Evolutionary conservation across 441 rosid genomes (phyloP).

Genomic region (Euphorbia corollata): DNA sequence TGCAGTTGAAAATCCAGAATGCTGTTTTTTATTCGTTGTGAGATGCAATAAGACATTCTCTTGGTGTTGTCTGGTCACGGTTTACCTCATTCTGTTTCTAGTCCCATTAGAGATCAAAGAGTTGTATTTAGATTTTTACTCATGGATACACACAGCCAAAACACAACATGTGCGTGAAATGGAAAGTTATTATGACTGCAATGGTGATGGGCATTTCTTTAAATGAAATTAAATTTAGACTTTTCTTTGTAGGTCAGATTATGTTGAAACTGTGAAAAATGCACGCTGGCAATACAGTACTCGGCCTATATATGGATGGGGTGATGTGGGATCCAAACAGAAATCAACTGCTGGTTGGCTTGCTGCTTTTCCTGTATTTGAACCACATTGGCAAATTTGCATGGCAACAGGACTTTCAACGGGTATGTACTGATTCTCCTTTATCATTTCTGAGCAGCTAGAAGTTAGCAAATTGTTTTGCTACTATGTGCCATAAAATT

Average conservation of each 20-base stretch:
- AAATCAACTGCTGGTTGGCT: constrained; percentile 97
- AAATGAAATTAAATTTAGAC: not conserved
- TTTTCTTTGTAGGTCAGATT: constrained; percentile 56
- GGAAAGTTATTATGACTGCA: not conserved
- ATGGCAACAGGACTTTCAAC: constrained; percentile 98
- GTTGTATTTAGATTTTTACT: not conserved
- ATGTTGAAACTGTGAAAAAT: constrained; percentile 56
- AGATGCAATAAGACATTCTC: constrained; percentile 3
- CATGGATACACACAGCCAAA: not conserved
- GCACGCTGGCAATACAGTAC: constrained; percentile 97
- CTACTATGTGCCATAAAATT: not conserved
- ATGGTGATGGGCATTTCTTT: not conserved
- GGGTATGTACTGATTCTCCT: constrained; percentile 37
- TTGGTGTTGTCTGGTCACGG: not conserved
- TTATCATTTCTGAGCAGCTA: constrained; percentile 11
- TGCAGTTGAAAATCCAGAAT: not conserved
- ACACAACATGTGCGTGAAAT: not conserved
- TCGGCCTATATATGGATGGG: constrained; percentile 91
- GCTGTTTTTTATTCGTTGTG: not conserved
- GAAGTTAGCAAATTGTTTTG: not conserved
- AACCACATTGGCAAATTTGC: constrained; percentile 95
- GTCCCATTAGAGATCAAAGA: not conserved
- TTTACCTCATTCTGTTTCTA: not conserved
- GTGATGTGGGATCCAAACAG: constrained; percentile 69
- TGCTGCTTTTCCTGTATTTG: constrained; percentile 94